A percentile compares a stretch with the other conserved stretches of the same genome.
These are phyloP conservation scores for Psilocybe sp. DNA, from an alignment of 768 basidiomycete genomes.

Conservation along the genomic window DNA sequence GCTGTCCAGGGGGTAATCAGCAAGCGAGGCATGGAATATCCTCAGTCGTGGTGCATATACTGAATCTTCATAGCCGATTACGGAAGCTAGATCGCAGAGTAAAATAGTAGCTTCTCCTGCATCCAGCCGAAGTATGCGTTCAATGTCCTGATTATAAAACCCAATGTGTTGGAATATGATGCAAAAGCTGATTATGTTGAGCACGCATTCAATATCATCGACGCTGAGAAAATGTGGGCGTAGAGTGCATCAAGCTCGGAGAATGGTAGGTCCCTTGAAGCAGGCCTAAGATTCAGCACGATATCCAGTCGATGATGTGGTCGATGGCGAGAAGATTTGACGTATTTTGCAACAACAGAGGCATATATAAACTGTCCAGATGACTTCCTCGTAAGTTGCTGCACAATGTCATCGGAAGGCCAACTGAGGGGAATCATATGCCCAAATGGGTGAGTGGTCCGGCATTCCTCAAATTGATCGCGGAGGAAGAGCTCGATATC, in stretches of 20 bases:
- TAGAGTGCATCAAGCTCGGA: slow-evolving; percentile 4
- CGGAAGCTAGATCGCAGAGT: not conserved
- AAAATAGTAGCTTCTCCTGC: not conserved
- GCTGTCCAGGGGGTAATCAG: not conserved
- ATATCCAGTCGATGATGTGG: not conserved
- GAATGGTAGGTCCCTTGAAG: not conserved
- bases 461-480: not conserved
- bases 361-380: slow-evolving; percentile 8
- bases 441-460: not conserved
- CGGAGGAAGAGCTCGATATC: not conserved
- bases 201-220: not conserved
- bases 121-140: not conserved
- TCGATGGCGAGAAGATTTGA: not conserved
- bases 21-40: slow-evolving; percentile 1
- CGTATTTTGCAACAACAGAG: not conserved
- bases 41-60: not conserved
- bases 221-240: slow-evolving; percentile 1
- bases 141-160: too few species aligned
- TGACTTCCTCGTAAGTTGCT: not conserved
- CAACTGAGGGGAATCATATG: not conserved
- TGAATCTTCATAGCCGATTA: not conserved
- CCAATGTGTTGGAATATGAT: not conserved
- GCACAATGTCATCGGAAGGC: not conserved
- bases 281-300: not conserved
- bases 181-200: not conserved